Evolutionary conservation across 495 filamentous ascomycete species (phyloP), one percentile per base, ranked within the genome.

Genomic region (Umbilicaria muhlenbergii): DNA sequence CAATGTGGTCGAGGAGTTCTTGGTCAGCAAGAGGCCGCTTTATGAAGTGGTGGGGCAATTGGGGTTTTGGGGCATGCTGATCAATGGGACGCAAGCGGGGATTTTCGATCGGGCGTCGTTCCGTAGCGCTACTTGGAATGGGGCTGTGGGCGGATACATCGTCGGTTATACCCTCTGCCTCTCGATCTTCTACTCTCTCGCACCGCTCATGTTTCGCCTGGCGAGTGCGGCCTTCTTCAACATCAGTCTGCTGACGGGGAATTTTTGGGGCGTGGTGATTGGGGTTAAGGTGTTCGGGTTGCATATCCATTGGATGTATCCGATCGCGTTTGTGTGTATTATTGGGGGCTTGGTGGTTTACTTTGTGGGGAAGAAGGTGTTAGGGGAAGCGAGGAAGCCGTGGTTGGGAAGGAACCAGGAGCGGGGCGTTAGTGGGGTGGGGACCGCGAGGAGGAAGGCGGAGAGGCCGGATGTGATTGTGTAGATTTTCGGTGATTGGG

Each of bases 261-360:
- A 94, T 63, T 96, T 96, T 68, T 96, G 92, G 89, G 86, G 86
- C 53, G 83, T 92, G 21, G 75, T 86, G 47, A 88, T 98, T 52
- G 91, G 91, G 36, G 70, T 92, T 43, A 68, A 77, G 51, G 79
- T 95, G 35, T 94, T 98, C 59, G 74, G 80, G 34, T 77, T 83
- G 48, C 58, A 61, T 14, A 75, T 98, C 45, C 82, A 91, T 61
- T 94, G 75, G 69, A 69, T 94, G 69, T 98, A 98, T 60, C 91
- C 91, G 2, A 82, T 94, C 57, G 91, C 91, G 18, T 96, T 98
- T 60, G 83, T 91, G 11, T 64, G 83, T 49, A 95, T 98, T 54
- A 77, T 96, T 45, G 32, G 86, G 7, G 89, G 91, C 2, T 67
- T 86, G 48, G 63, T 87, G 16, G 70, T 83, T 19, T 98, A 95